Percentiles rank a stretch among this genome's conserved stretches.
Evolutionary conservation across 2,329 filamentous ascomycete genomes (phyloP).

Genomic region (Colletotrichum graminicola): DNA sequence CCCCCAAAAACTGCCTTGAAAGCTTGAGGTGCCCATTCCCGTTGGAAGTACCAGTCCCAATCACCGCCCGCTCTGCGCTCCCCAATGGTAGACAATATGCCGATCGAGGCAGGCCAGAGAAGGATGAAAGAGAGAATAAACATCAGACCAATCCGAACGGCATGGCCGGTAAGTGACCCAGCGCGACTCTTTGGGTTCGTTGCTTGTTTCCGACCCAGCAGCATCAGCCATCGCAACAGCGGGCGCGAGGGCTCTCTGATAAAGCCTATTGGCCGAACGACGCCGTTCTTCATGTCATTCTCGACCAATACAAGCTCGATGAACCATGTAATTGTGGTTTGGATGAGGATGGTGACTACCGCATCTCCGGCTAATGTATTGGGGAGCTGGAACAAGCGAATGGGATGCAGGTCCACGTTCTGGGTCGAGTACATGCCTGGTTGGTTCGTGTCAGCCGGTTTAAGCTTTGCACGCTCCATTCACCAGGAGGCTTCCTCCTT

Average conservation of each 20-base stretch:
- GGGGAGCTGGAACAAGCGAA: conserved; percentile 63
- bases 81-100: conserved; percentile 57
- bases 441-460: conserved; percentile 1
- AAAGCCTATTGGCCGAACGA: conserved; percentile 62
- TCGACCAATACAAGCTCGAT: conserved; percentile 62
- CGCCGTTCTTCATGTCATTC: conserved; percentile 58
- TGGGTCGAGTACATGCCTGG: conserved; percentile 62
- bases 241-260: conserved; percentile 51
- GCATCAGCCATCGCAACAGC: conserved; percentile 59
- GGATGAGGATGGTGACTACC: conserved; percentile 64
- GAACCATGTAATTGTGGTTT: conserved; percentile 65
- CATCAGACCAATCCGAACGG: conserved; percentile 52
- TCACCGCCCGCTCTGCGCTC: conserved; percentile 46
- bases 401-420: conserved; percentile 52
- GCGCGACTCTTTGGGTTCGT: neutral
- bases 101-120: conserved; percentile 59
- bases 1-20: conserved; percentile 65
- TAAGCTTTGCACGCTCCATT: neutral
- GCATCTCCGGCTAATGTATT: conserved; percentile 65
- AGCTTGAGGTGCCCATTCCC: conserved; percentile 60
- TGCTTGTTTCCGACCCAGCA: conserved; percentile 50
- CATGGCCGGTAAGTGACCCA: conserved; percentile 52
- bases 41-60: conserved; percentile 58
- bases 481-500: neutral
- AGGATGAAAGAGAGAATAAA: conserved; percentile 56